Evolutionary conservation across 192 early-diverging fungal genomes (phyloP), one percentile per base, ranked within the genome.

Genomic region (Coemansia sp.): DNA sequence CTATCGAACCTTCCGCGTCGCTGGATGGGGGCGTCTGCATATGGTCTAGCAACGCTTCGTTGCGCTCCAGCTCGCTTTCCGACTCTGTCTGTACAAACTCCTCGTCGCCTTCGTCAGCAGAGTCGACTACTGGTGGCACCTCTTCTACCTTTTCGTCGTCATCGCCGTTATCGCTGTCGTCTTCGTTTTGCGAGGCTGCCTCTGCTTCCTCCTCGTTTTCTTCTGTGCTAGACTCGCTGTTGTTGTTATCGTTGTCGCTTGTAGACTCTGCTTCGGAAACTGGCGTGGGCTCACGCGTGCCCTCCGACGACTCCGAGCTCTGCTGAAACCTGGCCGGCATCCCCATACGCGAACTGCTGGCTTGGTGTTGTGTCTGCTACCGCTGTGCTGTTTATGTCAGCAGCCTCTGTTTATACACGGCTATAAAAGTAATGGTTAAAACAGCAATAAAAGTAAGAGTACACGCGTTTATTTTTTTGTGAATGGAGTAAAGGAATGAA

Each of bases 31-130:
- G 54, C 54, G 32, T 56, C 22, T 56, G 54, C 6, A 56, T 22
- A 6, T 56, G 54, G 20, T 56, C 54, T 8, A 56, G 54, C 20
- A 56, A 22, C 54, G 59, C 64, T 8, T 67, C 65, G 15, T 63
- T 22, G 14, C 41, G 66, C 8, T 73, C 51, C 32, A 51, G 11
- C 12, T 64, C 66, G 32, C 32, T 53, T 18, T 54, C 72, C 4
- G 63, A 68, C 28, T 51, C 53, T 36, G 18, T 37, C 53, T 70
- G 66, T 41, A 70, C 68, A 66, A 71, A 66, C 64, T 76, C 74
- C 32, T 70, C 68, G 22, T 70, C 68, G 45, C 65, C 68, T 36
- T 65, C 67, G 35, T 76, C 65, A 14, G 62, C 68, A 1, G 64
- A 43, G 32, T 66, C 64, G 0, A 61, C 65, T 12, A 2, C 15